Base-by-base conservation (phyloP, 2,329 filamentous ascomycete species). In the Phaeosphaeriaceae sp. region DNA sequence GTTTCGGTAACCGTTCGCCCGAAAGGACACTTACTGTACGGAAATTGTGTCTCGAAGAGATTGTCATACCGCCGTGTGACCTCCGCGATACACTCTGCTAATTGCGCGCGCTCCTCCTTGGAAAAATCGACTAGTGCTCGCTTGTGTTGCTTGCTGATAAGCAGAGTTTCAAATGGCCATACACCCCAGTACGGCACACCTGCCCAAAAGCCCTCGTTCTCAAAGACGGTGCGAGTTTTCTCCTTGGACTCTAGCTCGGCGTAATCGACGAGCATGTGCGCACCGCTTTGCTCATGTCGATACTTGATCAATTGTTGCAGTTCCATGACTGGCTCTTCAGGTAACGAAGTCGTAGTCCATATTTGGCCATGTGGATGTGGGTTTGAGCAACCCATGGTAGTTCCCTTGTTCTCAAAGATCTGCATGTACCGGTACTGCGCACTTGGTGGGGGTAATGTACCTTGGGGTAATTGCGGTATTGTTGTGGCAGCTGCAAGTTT, bases 381-480 rank as follows among this genome's bases (percentile, higher is more conserved):
- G 73, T 99, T 99, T 1, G 93, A 97, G 79, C 94, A 99, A 42
- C 94, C 94, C 94, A 99, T 99, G 9, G 93, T 91, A 1, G 89
- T 86, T 42, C 94, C 94, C 77, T 99, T 99, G 80, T 99, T 99
- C 77, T 99, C 94, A 56, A 99, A 99, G 58, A 99, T 97, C 72
- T 99, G 94, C 92, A 99, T 97, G 77, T 96, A 97, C 45, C 89
- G 85, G 65, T 96, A 91, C 74, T 96, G 90, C 44, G 89, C 83
- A 42, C 81, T 85, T 4, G 91, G 87, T 21, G 77, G 75, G 6
- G 76, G 69, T 8, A 73, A 54, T 40, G 76, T 71, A 11, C 77
- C 74, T 8, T 78, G 73, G 17, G 76, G 74, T 30, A 77, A 71
- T 7, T 80, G 77, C 6, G 79, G 74, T 30, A 82, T 64, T 6